Evolutionary conservation across 2,329 filamentous ascomycete species (phyloP), one percentile per base, ranked within the genome.

Genomic region (Arthrobotrys conoides): DNA sequence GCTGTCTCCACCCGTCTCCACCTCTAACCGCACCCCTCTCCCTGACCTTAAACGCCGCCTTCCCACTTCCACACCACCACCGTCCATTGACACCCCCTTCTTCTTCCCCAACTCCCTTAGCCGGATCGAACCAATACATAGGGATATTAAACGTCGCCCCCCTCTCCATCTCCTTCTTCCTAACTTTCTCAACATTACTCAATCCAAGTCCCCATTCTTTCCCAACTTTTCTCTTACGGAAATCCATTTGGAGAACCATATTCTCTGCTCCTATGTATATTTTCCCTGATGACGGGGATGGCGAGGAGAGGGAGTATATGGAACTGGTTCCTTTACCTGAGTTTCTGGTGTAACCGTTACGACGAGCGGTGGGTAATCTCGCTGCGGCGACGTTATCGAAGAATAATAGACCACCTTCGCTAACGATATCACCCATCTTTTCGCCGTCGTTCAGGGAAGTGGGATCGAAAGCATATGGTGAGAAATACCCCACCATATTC

Each of bases 51-150:
- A 36, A 59, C 27, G 70, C 63, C 51, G 36, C 51, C 24, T 59
- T 59, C 16, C 70, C 70, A 1, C 24, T 33, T 18, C 70, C 70
- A 33, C 70, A 73, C 33, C 41, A 73, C 70, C 70, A 73, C 12
- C 63, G 41, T 18, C 33, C 46, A 53, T 71, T 14, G 20, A 38
- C 14, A 16, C 33, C 14, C 4, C 51, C 66, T 0, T n/a, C 20
- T 1, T 36, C 41, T 12, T 10, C 22, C 27, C 10, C 51, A 41
- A 10, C 51, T 41, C 59, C 20, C 27, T 59, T 76, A 33, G 24
- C 65, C 18, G 18, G 18, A 61, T 71, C 66, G 55, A 64, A 78
- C 68, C 61, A 72, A 44, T 78, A 78, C 68, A 78, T 61, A 18
- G 68, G 64, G 9, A 64, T 33, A 30, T n/a, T 22, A 20, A 10